phyloP scores from a whole-genome alignment of 805 yeast genomes.

The Wickerhamiella kurtzmanii region DNA sequence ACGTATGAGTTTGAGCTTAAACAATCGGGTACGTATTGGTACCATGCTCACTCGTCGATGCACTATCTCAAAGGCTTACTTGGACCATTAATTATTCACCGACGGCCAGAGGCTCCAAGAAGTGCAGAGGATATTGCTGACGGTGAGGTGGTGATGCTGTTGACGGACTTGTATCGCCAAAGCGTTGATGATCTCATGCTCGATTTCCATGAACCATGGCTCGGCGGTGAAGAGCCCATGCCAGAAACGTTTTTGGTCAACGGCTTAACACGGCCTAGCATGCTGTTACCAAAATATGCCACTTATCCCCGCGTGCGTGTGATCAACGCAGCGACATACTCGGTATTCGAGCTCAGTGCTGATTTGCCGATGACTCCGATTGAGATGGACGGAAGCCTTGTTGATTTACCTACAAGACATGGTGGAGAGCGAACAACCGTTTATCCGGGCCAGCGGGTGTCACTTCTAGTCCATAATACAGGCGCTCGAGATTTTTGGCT shows the following conservation, averaged over 20 bases:
- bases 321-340: constrained; percentile 25
- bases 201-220: constrained; percentile 29
- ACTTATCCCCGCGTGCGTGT: constrained; percentile 17
- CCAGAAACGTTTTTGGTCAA: constrained; percentile 33
- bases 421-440: constrained; percentile 19
- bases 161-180: constrained; percentile 32
- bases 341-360: constrained; percentile 24
- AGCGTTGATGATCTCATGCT: constrained; percentile 26
- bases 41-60: constrained; percentile 38
- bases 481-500: not conserved
- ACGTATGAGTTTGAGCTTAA: constrained; percentile 30
- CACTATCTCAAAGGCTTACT: constrained; percentile 37
- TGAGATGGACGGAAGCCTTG: constrained; percentile 26
- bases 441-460: constrained; percentile 72
- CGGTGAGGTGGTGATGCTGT: constrained; percentile 26
- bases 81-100: constrained; percentile 36
- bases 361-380: constrained; percentile 20
- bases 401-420: constrained; percentile 15
- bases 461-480: constrained; percentile 38
- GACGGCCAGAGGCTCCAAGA: constrained; percentile 11
- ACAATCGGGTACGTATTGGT: constrained; percentile 43
- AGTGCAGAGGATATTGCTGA: constrained; percentile 23
- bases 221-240: constrained; percentile 29
- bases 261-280: constrained; percentile 23
- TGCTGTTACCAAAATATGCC: constrained; percentile 10